Evolutionary conservation across 805 yeast species (phyloP).

Genomic region (Zygosaccharomyces bailii): DNA sequence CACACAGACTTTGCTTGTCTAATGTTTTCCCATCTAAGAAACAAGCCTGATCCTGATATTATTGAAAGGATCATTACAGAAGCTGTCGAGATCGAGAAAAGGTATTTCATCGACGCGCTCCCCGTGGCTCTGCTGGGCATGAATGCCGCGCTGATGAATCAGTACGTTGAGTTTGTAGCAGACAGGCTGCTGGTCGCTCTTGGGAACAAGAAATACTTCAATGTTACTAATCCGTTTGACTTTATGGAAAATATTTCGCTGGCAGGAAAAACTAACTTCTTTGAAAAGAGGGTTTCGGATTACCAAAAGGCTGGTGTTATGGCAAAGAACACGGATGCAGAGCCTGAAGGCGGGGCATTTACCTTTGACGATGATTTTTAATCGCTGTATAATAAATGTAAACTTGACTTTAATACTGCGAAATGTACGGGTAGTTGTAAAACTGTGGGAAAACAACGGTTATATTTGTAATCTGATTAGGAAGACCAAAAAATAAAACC

Average conservation of each 20-base stretch:
- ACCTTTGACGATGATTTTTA: conserved; percentile 92
- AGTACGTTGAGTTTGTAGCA: conserved; percentile 96
- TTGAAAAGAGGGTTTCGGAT: conserved; percentile 97
- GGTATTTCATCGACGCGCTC: conserved; percentile 90
- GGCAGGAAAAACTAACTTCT: conserved; percentile 98
- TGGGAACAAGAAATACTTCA: conserved; percentile 86
- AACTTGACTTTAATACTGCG: background rate
- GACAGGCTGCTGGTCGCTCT: conserved; percentile 89
- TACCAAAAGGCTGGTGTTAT: conserved; percentile 99
- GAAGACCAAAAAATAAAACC: conserved; percentile 25
- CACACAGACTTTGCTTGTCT: conserved; percentile 98
- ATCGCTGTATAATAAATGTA: conserved; percentile 17
- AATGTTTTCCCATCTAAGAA: conserved; percentile 85
- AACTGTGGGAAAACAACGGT: too few species aligned
- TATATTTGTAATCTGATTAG: too few species aligned
- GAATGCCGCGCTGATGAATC: conserved; percentile 93
- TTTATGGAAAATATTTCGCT: conserved; percentile 98
- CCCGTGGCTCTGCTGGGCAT: conserved; percentile 92
- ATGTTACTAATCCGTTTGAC: conserved; percentile 91
- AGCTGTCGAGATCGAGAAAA: conserved; percentile 93
- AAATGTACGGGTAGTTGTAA: background rate
- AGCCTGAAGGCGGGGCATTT: conserved; percentile 54
- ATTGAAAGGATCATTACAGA: conserved; percentile 87
- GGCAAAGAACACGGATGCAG: conserved; percentile 61
- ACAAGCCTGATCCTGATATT: conserved; percentile 77